Conservation (phyloP, 345 rosid species). For the Dipteronia dyeriana region DNA sequence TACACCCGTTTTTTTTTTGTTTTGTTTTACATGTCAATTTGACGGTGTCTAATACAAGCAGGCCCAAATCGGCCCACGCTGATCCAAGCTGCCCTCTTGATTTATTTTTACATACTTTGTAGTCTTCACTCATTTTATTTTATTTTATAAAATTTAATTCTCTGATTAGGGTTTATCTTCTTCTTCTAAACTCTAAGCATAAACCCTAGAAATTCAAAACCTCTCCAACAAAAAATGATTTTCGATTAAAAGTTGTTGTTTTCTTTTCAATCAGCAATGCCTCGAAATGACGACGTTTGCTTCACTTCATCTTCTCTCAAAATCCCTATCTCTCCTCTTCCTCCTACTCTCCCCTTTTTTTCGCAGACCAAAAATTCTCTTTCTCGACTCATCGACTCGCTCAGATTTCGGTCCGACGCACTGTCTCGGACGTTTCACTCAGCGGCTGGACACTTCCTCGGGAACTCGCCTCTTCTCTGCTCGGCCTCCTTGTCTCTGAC, state of each 20-base stretch:
- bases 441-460: neutral
- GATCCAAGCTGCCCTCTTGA: too few species aligned
- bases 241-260: neutral
- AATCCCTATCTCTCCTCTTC: slow-evolving; percentile 25
- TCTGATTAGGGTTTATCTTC: neutral
- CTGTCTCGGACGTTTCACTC: slow-evolving; percentile 22
- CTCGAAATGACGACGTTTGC: slow-evolving; percentile 36
- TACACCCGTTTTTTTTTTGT: too few species aligned
- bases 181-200: neutral
- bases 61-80: too few species aligned
- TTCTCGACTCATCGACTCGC: slow-evolving; percentile 34
- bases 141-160: too few species aligned
- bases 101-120: too few species aligned
- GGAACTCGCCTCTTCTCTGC: slow-evolving; percentile 37
- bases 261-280: slow-evolving; percentile 19
- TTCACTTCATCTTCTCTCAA: slow-evolving; percentile 43
- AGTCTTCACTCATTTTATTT: too few species aligned
- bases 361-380: slow-evolving; percentile 30
- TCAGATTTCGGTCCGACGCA: slow-evolving; percentile 22
- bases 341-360: slow-evolving; percentile 14
- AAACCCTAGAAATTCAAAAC: slow-evolving; percentile 2
- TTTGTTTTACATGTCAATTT: too few species aligned
- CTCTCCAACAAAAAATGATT: neutral
- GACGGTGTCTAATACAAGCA: too few species aligned
- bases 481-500: slow-evolving; percentile 51